These are phyloP conservation scores for Cadophora gregata DNA, from an alignment of 2,329 filamentous ascomycete genomes.

Conservation along the genomic window DNA sequence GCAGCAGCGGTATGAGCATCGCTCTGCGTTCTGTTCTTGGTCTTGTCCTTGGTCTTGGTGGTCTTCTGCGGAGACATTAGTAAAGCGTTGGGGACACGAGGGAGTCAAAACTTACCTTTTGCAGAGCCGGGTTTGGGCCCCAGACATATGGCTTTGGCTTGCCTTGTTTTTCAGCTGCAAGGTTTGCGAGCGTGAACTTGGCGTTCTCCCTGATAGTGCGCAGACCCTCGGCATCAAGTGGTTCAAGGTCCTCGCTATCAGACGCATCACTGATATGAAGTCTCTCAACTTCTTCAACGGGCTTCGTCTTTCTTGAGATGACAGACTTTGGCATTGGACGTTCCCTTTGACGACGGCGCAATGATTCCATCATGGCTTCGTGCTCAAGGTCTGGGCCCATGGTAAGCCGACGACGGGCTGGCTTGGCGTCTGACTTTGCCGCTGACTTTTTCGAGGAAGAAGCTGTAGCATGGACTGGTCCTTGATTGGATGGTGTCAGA, in stretches of 20 bases:
- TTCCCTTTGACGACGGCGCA: background rate
- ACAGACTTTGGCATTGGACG: background rate
- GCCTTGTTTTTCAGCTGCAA: background rate
- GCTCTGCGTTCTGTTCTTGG: background rate
- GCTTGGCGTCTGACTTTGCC: background rate
- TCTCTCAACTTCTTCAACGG: background rate
- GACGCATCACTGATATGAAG: conserved; percentile 2
- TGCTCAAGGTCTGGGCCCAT: background rate
- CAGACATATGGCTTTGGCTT: background rate
- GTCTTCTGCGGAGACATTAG: background rate
- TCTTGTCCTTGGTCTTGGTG: too few relatives aligned
- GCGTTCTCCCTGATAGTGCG: background rate
- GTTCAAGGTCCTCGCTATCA: background rate
- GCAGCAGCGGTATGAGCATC: conserved; percentile 2
- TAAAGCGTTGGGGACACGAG: background rate
- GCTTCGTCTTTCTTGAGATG: background rate
- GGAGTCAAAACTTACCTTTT: background rate
- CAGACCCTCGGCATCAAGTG: background rate
- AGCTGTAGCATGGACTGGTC: background rate
- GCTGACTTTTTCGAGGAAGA: conserved; percentile 9
- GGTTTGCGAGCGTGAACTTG: background rate
- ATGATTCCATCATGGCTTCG: background rate
- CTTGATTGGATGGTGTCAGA: background rate
- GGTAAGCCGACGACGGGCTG: background rate
- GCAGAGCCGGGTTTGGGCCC: background rate